Percentiles rank a stretch among this genome's conserved stretches.
These are phyloP conservation scores for Claviceps purpurea DNA, from an alignment of 2,329 filamentous ascomycete genomes.

Conservation along the genomic window DNA sequence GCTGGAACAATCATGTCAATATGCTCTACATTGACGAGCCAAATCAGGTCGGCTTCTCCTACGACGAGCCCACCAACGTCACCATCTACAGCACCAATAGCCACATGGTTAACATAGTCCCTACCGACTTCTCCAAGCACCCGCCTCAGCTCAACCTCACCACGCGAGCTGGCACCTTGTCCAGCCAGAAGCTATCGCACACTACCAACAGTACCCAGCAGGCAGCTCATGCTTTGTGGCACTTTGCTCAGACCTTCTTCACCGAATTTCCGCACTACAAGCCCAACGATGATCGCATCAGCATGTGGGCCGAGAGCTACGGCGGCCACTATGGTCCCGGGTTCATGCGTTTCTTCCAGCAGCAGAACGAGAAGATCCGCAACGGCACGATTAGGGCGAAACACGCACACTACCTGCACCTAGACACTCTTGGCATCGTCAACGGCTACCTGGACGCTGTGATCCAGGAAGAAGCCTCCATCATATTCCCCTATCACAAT, in stretches of 20 bases:
- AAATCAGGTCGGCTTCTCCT: slow-evolving; percentile 54
- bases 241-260: slow-evolving; percentile 51
- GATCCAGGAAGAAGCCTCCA: slow-evolving; percentile 43
- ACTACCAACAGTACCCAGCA: slow-evolving; percentile 37
- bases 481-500: slow-evolving; percentile 47
- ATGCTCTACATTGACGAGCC: slow-evolving; percentile 47
- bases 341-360: slow-evolving; percentile 43
- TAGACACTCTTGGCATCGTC: slow-evolving; percentile 53
- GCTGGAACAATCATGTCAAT: slow-evolving; percentile 44
- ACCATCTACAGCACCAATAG: slow-evolving; percentile 37
- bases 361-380: slow-evolving; percentile 43
- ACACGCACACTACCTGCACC: slow-evolving; percentile 33
- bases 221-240: slow-evolving; percentile 46
- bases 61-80: slow-evolving; percentile 50
- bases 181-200: slow-evolving; percentile 16
- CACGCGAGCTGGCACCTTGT: slow-evolving; percentile 19
- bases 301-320: slow-evolving; percentile 56
- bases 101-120: slow-evolving; percentile 29
- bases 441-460: slow-evolving; percentile 56
- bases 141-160: slow-evolving; percentile 25
- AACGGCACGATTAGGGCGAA: slow-evolving; percentile 21
- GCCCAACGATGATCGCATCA: slow-evolving; percentile 40
- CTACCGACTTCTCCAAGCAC: slow-evolving; percentile 23
- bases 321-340: slow-evolving; percentile 56
- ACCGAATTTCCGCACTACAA: slow-evolving; percentile 44